A percentile compares a stretch with the other conserved stretches of the same genome.
phyloP scores from a whole-genome alignment of 2,329 filamentous ascomycete genomes.

The Calonectria ilicicola region DNA sequence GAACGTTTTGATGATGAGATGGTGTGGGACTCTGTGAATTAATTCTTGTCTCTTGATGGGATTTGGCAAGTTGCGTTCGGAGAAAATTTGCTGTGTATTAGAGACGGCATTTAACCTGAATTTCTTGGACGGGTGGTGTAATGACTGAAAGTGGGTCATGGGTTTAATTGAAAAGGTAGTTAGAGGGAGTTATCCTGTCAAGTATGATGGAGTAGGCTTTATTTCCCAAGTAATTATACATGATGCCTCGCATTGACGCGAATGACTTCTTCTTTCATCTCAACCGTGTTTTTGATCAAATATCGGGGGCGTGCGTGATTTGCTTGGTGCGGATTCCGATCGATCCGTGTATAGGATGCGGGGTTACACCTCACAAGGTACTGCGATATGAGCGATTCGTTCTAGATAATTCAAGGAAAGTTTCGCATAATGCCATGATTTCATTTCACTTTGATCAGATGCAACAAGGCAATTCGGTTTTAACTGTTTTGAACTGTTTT shows the following conservation, averaged over 20 bases:
- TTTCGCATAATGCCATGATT: too few species aligned
- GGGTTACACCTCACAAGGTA: neutral
- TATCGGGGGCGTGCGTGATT: neutral
- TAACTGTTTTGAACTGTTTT: slow-evolving; percentile 36
- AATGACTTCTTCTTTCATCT: neutral
- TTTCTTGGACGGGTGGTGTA: slow-evolving; percentile 51
- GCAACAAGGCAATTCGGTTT: too few species aligned
- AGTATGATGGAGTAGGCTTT: slow-evolving; percentile 38
- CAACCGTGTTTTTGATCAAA: neutral
- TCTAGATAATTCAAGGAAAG: too few species aligned
- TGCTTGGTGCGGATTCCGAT: neutral
- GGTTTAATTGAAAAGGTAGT: slow-evolving; percentile 45
- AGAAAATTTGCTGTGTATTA: slow-evolving; percentile 45
- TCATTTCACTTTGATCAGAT: neutral
- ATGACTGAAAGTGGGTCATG: slow-evolving; percentile 44
- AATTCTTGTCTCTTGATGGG: slow-evolving; percentile 31
- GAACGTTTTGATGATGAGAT: slow-evolving; percentile 48
- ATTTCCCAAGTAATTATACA: slow-evolving; percentile 31
- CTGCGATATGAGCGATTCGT: neutral
- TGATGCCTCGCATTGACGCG: neutral
- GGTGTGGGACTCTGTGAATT: slow-evolving; percentile 46
- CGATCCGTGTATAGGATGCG: neutral
- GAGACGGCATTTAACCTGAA: slow-evolving; percentile 47
- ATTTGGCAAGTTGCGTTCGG: slow-evolving; percentile 42
- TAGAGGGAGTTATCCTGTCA: slow-evolving; percentile 42